Conservation (phyloP, 352 stramenopile genomes). For the Globisporangium alternatum region DNA sequence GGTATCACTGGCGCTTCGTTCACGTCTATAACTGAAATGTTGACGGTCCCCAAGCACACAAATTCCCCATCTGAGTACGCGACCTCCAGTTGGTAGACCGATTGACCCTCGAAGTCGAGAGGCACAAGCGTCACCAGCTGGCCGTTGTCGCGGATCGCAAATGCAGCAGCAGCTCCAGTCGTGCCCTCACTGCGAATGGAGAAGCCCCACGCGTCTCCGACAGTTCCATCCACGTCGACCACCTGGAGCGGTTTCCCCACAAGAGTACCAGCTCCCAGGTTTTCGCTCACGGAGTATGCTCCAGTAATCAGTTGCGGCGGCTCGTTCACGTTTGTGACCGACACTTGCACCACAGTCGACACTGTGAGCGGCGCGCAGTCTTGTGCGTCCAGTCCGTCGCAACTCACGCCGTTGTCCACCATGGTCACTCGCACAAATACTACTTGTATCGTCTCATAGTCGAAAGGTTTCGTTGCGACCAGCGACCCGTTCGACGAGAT, state of each 20-base stretch:
- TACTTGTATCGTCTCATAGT: slow-evolving; percentile 33
- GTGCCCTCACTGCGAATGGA: slow-evolving; percentile 22
- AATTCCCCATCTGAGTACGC: slow-evolving; percentile 29
- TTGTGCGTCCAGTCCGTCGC: slow-evolving; percentile 14
- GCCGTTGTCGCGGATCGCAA: slow-evolving; percentile 38
- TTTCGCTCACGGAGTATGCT: slow-evolving; percentile 35
- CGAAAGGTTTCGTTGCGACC: slow-evolving; percentile 16
- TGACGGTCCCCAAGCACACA: slow-evolving; percentile 16
- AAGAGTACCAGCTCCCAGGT: slow-evolving; percentile 33
- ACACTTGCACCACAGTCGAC: slow-evolving; percentile 2
- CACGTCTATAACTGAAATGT: slow-evolving; percentile 40
- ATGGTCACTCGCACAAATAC: slow-evolving; percentile 33
- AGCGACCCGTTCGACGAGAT: slow-evolving; percentile 14
- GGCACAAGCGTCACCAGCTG: slow-evolving; percentile 34
- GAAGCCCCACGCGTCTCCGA: slow-evolving; percentile 28
- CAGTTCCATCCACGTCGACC: slow-evolving; percentile 38
- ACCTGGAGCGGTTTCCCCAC: slow-evolving; percentile 44
- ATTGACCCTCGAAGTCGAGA: slow-evolving; percentile 35
- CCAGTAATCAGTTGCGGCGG: slow-evolving; percentile 25
- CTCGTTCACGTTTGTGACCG: slow-evolving; percentile 45
- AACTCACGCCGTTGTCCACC: slow-evolving; percentile 35
- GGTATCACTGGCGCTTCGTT: slow-evolving; percentile 45
- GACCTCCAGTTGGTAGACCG: neutral
- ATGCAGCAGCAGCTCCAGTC: slow-evolving; percentile 21
- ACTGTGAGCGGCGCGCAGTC: slow-evolving; percentile 7